These are phyloP conservation scores for Artemisia argyi DNA, from an alignment of 129 eudicot species.

Conservation along the genomic window DNA sequence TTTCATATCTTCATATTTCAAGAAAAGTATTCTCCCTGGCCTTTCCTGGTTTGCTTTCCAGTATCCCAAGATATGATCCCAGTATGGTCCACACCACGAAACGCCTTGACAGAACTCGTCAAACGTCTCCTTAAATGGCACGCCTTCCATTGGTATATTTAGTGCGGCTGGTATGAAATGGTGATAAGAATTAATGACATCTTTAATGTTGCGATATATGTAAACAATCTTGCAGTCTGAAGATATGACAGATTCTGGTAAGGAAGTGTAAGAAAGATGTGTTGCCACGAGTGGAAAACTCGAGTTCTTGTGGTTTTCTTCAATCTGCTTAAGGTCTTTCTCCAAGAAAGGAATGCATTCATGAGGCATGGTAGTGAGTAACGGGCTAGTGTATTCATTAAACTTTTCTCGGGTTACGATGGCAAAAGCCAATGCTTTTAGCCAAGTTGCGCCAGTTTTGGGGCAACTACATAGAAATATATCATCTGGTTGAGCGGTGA, in stretches of 20 bases:
- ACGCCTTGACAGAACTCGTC: conserved; percentile 5
- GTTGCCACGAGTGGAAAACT: conserved; percentile 25
- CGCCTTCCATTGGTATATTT: background rate
- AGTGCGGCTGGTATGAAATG: background rate
- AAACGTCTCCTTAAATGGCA: background rate
- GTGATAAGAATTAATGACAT: conserved; percentile 4
- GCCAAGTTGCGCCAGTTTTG: conserved; percentile 38
- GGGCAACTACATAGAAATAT: conserved; percentile 22
- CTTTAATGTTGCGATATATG: conserved; percentile 34
- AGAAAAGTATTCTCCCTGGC: background rate
- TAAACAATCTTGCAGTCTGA: conserved; percentile 37
- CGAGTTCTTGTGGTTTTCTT: background rate
- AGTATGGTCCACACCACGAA: conserved; percentile 6
- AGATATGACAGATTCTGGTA: conserved; percentile 19
- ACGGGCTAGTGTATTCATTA: conserved; percentile 9
- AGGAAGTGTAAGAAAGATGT: conserved; percentile 25
- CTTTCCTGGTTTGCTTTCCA: conserved; percentile 18
- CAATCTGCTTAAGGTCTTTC: background rate
- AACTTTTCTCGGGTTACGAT: conserved; percentile 5
- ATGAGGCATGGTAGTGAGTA: conserved; percentile 16
- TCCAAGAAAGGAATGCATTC: conserved; percentile 3
- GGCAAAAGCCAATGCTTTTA: conserved; percentile 31
- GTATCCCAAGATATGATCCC: conserved; percentile 16
- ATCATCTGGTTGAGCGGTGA: conserved; percentile 25
- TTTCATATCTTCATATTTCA: conserved; percentile 15